A percentile compares a stretch with the other conserved stretches of the same genome.
Conservation (phyloP, 768 basidiomycete genomes). For the Megacollybia marginata region DNA sequence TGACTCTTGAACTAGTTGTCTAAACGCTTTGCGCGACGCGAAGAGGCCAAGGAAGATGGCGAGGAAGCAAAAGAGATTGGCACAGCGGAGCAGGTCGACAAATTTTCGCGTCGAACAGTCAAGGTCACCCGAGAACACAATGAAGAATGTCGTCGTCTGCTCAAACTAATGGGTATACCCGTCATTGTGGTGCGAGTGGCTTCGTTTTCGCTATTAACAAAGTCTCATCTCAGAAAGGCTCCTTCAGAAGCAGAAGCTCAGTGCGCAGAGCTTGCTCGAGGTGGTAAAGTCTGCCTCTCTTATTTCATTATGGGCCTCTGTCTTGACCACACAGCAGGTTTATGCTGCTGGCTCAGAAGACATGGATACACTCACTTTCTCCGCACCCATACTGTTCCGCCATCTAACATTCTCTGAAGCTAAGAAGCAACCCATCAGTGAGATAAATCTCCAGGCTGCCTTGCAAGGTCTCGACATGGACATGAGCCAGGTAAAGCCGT, state of each 20-base stretch:
- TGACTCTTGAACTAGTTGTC: slow-evolving; percentile 55
- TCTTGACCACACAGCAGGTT: slow-evolving; percentile 41
- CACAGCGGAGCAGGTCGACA: slow-evolving; percentile 89
- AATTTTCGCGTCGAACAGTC: slow-evolving; percentile 83
- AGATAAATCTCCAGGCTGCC: slow-evolving; percentile 77
- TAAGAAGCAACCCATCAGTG: slow-evolving; percentile 92
- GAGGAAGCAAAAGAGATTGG: slow-evolving; percentile 97
- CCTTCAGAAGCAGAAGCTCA: slow-evolving; percentile 99
- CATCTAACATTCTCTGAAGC: slow-evolving; percentile 98
- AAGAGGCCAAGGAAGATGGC: slow-evolving; percentile 90
- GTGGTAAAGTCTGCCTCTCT: slow-evolving; percentile 61
- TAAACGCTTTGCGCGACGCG: slow-evolving; percentile 86
- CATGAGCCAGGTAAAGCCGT: slow-evolving; percentile 68
- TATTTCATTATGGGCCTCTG: background rate
- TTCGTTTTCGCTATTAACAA: slow-evolving; percentile 3
- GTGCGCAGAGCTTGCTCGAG: slow-evolving; percentile 95
- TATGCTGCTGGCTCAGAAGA: slow-evolving; percentile 98
- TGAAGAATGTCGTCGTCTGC: slow-evolving; percentile 83
- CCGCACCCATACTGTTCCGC: slow-evolving; percentile 83
- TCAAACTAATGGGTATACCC: slow-evolving; percentile 95
- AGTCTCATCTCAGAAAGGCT: slow-evolving; percentile 44
- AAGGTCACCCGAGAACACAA: slow-evolving; percentile 95
- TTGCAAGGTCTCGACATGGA: slow-evolving; percentile 87
- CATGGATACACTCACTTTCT: slow-evolving; percentile 99
- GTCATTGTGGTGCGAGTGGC: slow-evolving; percentile 67